These are phyloP conservation scores for Otatea glauca DNA, from an alignment of 176 grass and related monocot genomes.

Conservation along the genomic window DNA sequence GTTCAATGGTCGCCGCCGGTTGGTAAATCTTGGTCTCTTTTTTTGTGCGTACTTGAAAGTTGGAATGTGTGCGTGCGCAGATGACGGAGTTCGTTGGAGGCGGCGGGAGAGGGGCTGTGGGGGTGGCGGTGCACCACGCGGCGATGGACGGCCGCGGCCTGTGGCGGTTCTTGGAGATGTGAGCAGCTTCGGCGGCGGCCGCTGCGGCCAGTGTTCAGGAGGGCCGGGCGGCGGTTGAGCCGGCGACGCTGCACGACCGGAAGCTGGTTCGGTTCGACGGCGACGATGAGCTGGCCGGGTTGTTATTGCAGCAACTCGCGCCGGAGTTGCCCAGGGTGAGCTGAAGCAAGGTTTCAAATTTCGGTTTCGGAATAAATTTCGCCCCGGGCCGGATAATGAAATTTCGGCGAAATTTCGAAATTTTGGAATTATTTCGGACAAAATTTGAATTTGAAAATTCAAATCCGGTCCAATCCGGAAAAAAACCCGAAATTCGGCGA, in stretches of 20 bases:
- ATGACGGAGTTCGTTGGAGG: conserved; percentile 44
- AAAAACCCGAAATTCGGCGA: too few relatives aligned
- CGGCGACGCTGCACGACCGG: conserved; percentile 26
- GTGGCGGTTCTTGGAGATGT: conserved; percentile 45
- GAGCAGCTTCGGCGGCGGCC: background rate
- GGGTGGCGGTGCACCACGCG: conserved; percentile 39
- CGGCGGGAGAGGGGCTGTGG: conserved; percentile 19
- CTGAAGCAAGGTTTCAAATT: too few relatives aligned
- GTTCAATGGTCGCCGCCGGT: background rate
- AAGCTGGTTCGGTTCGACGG: conserved; percentile 33
- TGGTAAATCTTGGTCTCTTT: background rate
- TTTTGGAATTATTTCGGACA: too few relatives aligned
- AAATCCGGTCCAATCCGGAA: too few relatives aligned
- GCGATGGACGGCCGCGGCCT: conserved; percentile 32
- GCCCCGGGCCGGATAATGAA: too few relatives aligned
- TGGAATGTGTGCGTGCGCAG: background rate
- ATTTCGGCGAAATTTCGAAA: too few relatives aligned
- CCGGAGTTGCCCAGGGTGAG: conserved; percentile 45
- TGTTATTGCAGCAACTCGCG: conserved; percentile 23
- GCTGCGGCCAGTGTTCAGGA: background rate
- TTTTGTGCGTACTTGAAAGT: background rate
- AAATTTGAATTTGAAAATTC: too few relatives aligned
- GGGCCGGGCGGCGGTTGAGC: background rate
- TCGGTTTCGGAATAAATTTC: too few relatives aligned
- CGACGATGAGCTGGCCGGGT: background rate